Conservation (phyloP, 192 early-diverging fungal species). For the Funneliformis mosseae region DNA sequence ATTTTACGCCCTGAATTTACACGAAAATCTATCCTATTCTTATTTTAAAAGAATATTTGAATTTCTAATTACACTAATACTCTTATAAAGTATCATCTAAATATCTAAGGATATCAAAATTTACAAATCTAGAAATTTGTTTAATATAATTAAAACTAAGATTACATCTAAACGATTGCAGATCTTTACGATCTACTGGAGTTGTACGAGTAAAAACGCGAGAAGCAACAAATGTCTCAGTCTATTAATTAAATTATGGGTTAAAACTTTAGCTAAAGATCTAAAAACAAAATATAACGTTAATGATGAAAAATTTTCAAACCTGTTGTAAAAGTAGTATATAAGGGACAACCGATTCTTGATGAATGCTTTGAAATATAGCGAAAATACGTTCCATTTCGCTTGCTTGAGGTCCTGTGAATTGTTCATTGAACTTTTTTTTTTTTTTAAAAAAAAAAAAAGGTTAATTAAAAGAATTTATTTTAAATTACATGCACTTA, state of each 20-base stretch:
- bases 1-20: too few relatives aligned
- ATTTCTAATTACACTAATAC: too few relatives aligned
- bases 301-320: not conserved
- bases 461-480: not conserved
- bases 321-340: not conserved
- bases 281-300: too few relatives aligned
- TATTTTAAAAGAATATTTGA: too few relatives aligned
- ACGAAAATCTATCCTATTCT: too few relatives aligned
- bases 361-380: constrained; percentile 1
- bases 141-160: constrained; percentile 3
- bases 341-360: not conserved
- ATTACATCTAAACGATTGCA: not conserved
- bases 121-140: not conserved
- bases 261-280: too few relatives aligned
- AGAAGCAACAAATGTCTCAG: not conserved
- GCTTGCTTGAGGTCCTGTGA: not conserved
- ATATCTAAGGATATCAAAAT: constrained; percentile 2
- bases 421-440: not conserved
- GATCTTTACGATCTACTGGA: not conserved
- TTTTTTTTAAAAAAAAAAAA: not conserved
- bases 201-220: not conserved
- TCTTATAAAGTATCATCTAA: constrained; percentile 5
- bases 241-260: too few relatives aligned
- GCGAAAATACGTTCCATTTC: constrained; percentile 5
- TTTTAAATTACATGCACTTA: not conserved